Evolutionary conservation across 164 flowering plant genomes (phyloP), one percentile per base, ranked within the genome.

Genomic region (Nelumbo lutea): DNA sequence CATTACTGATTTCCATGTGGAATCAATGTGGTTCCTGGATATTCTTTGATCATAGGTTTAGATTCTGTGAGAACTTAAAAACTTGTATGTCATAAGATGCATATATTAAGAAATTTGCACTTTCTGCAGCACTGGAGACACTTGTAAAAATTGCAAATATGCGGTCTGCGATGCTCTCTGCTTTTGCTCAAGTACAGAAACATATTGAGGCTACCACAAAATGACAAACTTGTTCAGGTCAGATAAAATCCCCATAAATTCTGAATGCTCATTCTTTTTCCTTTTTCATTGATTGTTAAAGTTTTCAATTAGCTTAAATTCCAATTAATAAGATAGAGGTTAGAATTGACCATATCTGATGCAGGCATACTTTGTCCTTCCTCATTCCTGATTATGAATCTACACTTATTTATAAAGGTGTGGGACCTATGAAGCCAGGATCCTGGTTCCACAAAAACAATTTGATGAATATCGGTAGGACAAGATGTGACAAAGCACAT

Each of bases 131-230:
- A 27, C 63, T 91, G 69, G 94, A 91, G 74, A 82, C 69, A 46
- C 83, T 94, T 11, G 79, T 87, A 43, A 79, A 85, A 70, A 78
- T 90, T 70, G 93, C 98, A 73, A 94, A 91, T 75, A 66, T 52
- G 75, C 86, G 96, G 53, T 82, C 96, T 6, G 66, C 77, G 41
- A 77, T 90, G 80, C 71, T 86, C 52, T 68, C 78, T 60, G 84
- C 93, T 58, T 79, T 72, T 77, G 83, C 85, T 61, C 78, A 80
- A 74, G 73, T 86, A 61, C 71, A 65, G 59, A 64, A 80, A 71
- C 83, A 81, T 43, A 51, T 78, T 74, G 75, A 77, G 44, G 42
- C 41, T 66, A 59, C 55, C 47, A 39, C 62, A 61, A 59, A 66
- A 40, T 75, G 66, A 77, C 2, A 68, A 52, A 27, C 61, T 9